phyloP scores from a whole-genome alignment of 2,329 filamentous ascomycete species.

The Epichloe aotearoae region DNA sequence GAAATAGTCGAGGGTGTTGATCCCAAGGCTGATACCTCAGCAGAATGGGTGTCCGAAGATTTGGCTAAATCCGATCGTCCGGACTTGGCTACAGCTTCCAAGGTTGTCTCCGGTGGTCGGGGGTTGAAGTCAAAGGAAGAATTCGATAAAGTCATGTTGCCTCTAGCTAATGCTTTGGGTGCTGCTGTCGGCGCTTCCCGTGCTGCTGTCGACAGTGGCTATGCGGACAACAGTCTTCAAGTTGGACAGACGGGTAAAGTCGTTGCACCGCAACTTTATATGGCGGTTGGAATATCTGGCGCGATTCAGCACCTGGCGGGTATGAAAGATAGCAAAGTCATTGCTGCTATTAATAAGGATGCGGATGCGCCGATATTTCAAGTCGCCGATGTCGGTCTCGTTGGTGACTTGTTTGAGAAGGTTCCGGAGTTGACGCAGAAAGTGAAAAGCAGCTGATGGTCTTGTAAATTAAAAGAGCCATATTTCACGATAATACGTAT shows the following conservation, averaged over 20 bases:
- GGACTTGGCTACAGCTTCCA: constrained; percentile 77
- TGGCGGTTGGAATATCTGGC: constrained; percentile 90
- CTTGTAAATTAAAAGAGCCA: constrained; percentile 2
- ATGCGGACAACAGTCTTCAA: constrained; percentile 95
- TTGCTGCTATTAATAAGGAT: constrained; percentile 98
- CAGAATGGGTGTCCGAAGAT: constrained; percentile 90
- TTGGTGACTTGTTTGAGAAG: constrained; percentile 90
- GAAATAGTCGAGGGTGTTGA: constrained; percentile 71
- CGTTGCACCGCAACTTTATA: constrained; percentile 87
- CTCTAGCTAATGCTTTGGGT: constrained; percentile 80
- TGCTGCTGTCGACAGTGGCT: constrained; percentile 91
- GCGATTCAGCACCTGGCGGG: constrained; percentile 96
- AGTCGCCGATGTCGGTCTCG: constrained; percentile 87
- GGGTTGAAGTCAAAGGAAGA: constrained; percentile 98
- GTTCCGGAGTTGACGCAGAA: constrained; percentile 95
- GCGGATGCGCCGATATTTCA: constrained; percentile 96
- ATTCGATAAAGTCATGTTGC: constrained; percentile 84
- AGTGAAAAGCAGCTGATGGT: constrained; percentile 45
- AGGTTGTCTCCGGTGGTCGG: constrained; percentile 85
- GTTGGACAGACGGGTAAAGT: constrained; percentile 99
- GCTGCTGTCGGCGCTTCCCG: constrained; percentile 93
- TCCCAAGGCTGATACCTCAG: constrained; percentile 57
- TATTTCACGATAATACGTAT: background rate
- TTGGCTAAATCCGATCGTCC: constrained; percentile 87
- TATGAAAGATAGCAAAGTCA: constrained; percentile 99